These are phyloP conservation scores for Mortierella sp. DNA, from an alignment of 371 early-diverging fungal genomes.

Conservation along the genomic window DNA sequence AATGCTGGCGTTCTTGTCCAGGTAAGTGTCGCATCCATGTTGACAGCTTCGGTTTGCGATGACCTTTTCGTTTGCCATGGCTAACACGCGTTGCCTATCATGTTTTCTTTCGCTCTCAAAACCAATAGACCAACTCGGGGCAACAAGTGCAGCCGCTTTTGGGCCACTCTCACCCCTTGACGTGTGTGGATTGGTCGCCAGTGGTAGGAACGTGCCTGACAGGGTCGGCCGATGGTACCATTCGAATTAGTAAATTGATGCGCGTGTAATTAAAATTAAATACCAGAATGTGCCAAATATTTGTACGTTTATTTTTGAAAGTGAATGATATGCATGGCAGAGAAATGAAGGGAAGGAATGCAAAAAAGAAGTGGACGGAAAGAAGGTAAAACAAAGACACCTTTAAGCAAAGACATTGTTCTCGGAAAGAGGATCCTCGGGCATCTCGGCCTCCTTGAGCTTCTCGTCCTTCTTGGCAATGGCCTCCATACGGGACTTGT, in stretches of 20 bases:
- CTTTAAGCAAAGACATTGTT: constrained; percentile 69
- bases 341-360: constrained; percentile 2
- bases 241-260: constrained; percentile 69
- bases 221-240: constrained; percentile 68
- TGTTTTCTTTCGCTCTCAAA: background rate
- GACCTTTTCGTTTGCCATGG: background rate
- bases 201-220: constrained; percentile 69
- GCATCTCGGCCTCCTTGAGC: constrained; percentile 64
- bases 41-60: background rate
- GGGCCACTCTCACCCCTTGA: constrained; percentile 62
- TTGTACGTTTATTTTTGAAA: background rate
- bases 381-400: background rate
- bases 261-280: constrained; percentile 58
- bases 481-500: constrained; percentile 64
- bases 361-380: background rate
- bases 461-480: constrained; percentile 63
- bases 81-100: constrained; percentile 2
- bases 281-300: background rate
- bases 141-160: constrained; percentile 62
- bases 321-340: background rate
- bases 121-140: constrained; percentile 56
- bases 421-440: constrained; percentile 68
- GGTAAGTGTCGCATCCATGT: background rate
- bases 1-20: constrained; percentile 54
- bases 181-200: constrained; percentile 71